Conservation (phyloP, 352 stramenopile genomes). For the Globisporangium nagaii region DNA sequence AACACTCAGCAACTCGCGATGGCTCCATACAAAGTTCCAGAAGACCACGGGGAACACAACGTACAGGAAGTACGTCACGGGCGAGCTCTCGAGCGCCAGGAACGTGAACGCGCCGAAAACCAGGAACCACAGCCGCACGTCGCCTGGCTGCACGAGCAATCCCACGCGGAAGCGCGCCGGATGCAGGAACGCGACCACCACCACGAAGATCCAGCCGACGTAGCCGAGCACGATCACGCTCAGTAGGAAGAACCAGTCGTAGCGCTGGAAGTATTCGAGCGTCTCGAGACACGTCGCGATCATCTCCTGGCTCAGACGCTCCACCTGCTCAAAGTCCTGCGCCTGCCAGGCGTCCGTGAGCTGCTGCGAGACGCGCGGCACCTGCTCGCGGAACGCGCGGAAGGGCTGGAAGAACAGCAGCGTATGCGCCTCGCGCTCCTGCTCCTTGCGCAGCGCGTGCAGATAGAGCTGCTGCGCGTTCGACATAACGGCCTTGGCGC, state of each 20-base stretch:
- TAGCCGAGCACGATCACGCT: slow-evolving; percentile 74
- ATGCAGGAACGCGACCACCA: slow-evolving; percentile 54
- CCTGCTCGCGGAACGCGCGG: slow-evolving; percentile 31
- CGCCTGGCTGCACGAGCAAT: slow-evolving; percentile 13
- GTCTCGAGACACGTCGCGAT: slow-evolving; percentile 74
- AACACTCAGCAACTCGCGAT: slow-evolving; percentile 23
- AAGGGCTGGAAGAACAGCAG: slow-evolving; percentile 60
- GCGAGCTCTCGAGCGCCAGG: slow-evolving; percentile 54
- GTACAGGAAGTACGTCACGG: slow-evolving; percentile 79
- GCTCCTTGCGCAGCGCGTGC: slow-evolving; percentile 59
- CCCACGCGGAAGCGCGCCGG: slow-evolving; percentile 24
- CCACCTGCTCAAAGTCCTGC: slow-evolving; percentile 25
- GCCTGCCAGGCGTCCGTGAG: slow-evolving; percentile 16
- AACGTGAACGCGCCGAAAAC: slow-evolving; percentile 27
- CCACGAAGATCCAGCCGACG: slow-evolving; percentile 65
- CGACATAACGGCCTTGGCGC: slow-evolving; percentile 54
- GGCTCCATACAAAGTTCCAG: slow-evolving; percentile 49
- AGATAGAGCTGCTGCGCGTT: slow-evolving; percentile 70
- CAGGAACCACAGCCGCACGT: slow-evolving; percentile 19
- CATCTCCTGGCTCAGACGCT: slow-evolving; percentile 50
- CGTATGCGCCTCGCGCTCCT: slow-evolving; percentile 58
- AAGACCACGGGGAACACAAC: slow-evolving; percentile 62
- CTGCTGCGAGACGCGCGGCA: slow-evolving; percentile 23
- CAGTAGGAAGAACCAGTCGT: slow-evolving; percentile 82
- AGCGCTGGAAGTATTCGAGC: slow-evolving; percentile 75